phyloP scores from a whole-genome alignment of 2,329 filamentous ascomycete genomes.

The Endoconidiophora laricicola region DNA sequence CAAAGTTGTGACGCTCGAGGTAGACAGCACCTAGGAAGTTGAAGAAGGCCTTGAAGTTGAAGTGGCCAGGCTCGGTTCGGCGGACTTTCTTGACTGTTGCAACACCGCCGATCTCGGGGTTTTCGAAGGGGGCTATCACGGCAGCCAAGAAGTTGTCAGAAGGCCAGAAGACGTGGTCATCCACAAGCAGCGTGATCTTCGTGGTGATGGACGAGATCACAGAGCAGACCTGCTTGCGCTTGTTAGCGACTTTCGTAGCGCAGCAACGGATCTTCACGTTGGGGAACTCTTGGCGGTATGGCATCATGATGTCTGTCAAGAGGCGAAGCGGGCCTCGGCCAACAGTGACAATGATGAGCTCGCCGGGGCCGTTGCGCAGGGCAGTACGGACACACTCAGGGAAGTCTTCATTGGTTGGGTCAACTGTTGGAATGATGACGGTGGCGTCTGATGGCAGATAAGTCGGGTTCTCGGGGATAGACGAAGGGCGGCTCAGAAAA shows the following conservation, averaged over 20 bases:
- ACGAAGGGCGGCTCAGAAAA: conserved; percentile 22
- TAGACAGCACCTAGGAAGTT: conserved; percentile 44
- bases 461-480: conserved; percentile 17
- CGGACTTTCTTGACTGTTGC: conserved; percentile 39
- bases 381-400: conserved; percentile 24
- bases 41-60: conserved; percentile 22
- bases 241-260: conserved; percentile 23
- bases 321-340: conserved; percentile 18
- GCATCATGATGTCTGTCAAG: conserved; percentile 13
- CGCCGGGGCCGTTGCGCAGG: conserved; percentile 22
- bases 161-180: conserved; percentile 39
- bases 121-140: conserved; percentile 27
- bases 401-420: conserved; percentile 26
- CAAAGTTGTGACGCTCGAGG: conserved; percentile 45
- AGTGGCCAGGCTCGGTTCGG: conserved; percentile 20
- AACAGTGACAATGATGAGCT: conserved; percentile 30
- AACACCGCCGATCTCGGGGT: conserved; percentile 33
- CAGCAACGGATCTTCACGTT: conserved; percentile 19
- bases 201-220: conserved; percentile 25
- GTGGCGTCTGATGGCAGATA: conserved; percentile 27
- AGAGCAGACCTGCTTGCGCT: conserved; percentile 30
- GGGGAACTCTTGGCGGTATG: conserved; percentile 3
- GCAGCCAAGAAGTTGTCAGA: conserved; percentile 23
- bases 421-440: conserved; percentile 35
- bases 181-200: conserved; percentile 27